A percentile compares a stretch with the other conserved stretches of the same genome.
Evolutionary conservation across 2,329 filamentous ascomycete genomes (phyloP).

Genomic region (Ilyonectria sp.): DNA sequence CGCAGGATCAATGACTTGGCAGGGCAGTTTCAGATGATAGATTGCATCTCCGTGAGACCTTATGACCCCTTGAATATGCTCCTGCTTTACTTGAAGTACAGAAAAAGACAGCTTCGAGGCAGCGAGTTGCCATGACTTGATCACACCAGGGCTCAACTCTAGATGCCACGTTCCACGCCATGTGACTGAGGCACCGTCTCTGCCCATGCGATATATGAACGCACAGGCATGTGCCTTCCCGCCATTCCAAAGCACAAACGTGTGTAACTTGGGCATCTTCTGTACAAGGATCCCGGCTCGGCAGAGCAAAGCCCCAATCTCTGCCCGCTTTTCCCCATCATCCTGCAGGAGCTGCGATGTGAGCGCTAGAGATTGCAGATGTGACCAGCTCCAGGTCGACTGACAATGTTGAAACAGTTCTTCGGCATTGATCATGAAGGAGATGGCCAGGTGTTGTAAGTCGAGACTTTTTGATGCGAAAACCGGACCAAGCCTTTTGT

Average conservation of each 20-base stretch:
- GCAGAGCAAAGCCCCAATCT: slow-evolving; percentile 45
- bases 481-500: slow-evolving; percentile 25
- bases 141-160: slow-evolving; percentile 43
- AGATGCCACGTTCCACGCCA: slow-evolving; percentile 54
- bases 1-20: slow-evolving; percentile 49
- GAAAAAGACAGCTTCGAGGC: slow-evolving; percentile 23
- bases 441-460: slow-evolving; percentile 49
- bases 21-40: slow-evolving; percentile 49
- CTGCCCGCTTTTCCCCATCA: slow-evolving; percentile 14
- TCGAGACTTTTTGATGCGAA: slow-evolving; percentile 48
- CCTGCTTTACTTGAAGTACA: slow-evolving; percentile 44
- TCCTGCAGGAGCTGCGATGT: slow-evolving; percentile 49
- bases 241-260: slow-evolving; percentile 55
- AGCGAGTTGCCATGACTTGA: slow-evolving; percentile 37
- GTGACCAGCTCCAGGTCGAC: slow-evolving; percentile 47
- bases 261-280: slow-evolving; percentile 51
- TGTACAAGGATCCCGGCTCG: slow-evolving; percentile 41
- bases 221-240: slow-evolving; percentile 49
- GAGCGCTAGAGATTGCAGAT: slow-evolving; percentile 51
- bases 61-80: slow-evolving; percentile 40
- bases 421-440: slow-evolving; percentile 49
- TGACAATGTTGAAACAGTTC: slow-evolving; percentile 48
- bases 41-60: slow-evolving; percentile 52
- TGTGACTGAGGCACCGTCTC: slow-evolving; percentile 44
- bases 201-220: slow-evolving; percentile 50